Conservation (phyloP, 2,329 filamentous ascomycete genomes). For the Botrytis deweyae region DNA sequence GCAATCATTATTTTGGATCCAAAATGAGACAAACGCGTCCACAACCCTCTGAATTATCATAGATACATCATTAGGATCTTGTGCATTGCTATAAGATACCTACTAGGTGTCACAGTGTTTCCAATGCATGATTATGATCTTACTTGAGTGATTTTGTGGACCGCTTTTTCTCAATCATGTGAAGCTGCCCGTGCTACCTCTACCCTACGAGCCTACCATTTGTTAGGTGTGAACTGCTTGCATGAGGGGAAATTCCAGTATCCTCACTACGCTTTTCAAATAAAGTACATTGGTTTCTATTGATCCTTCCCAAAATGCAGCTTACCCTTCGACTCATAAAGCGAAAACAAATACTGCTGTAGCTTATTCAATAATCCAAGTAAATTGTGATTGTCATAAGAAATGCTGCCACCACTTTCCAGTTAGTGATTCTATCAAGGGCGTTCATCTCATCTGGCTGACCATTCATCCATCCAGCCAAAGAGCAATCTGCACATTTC, state of each 20-base stretch:
- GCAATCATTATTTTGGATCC: background rate
- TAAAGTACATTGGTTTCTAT: background rate
- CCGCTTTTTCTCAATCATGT: background rate
- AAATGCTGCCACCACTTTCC: constrained; percentile 19
- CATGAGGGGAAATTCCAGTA: background rate
- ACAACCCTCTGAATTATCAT: background rate
- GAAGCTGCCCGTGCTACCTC: background rate
- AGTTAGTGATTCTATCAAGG: constrained; percentile 14
- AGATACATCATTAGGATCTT: accelerated
- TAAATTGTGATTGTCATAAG: constrained; percentile 11
- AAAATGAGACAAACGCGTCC: accelerated
- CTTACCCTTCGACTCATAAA: background rate
- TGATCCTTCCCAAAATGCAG: constrained; percentile 14
- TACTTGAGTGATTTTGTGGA: background rate
- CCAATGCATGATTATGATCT: background rate
- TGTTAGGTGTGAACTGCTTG: background rate
- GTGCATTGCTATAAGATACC: background rate
- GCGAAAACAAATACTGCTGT: background rate
- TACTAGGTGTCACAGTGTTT: background rate
- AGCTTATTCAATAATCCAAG: background rate
- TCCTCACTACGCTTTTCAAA: background rate
- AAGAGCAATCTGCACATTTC: constrained; percentile 3
- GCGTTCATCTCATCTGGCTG: constrained; percentile 8
- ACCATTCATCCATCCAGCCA: constrained; percentile 2
- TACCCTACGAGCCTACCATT: background rate